These are phyloP conservation scores for Coemansia sp. DNA, from an alignment of 192 early-diverging fungal species.

Conservation along the genomic window DNA sequence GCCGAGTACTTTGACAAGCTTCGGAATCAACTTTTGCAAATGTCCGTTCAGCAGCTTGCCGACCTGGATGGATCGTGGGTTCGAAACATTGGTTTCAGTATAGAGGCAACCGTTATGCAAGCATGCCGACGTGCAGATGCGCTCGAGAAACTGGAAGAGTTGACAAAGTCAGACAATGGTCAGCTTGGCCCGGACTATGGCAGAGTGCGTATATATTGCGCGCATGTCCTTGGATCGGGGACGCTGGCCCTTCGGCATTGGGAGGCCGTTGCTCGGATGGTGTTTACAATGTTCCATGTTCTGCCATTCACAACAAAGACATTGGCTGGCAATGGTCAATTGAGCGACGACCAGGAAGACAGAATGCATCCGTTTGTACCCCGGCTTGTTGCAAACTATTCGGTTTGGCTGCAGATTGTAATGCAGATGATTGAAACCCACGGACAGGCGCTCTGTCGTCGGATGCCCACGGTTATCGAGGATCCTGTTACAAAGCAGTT, in stretches of 20 bases:
- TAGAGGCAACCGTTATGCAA: conserved; percentile 53
- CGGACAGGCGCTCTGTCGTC: conserved; percentile 31
- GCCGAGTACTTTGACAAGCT: conserved; percentile 47
- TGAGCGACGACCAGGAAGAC: background rate
- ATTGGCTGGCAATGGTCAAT: conserved; percentile 2
- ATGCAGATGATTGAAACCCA: conserved; percentile 48
- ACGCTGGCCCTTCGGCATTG: conserved; percentile 28
- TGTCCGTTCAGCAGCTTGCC: conserved; percentile 23
- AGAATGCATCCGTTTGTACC: conserved; percentile 12
- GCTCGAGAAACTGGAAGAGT: conserved; percentile 38
- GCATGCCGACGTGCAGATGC: conserved; percentile 32
- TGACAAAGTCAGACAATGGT: conserved; percentile 14
- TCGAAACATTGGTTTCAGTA: conserved; percentile 46
- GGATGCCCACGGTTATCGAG: conserved; percentile 43
- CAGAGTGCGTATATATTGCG: conserved; percentile 30
- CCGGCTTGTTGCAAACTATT: conserved; percentile 27
- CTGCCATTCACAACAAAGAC: conserved; percentile 38
- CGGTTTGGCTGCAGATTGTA: conserved; percentile 42
- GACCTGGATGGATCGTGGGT: conserved; percentile 43
- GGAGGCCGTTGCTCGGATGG: conserved; percentile 41
- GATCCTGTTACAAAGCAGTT: conserved; percentile 46
- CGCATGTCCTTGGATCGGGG: conserved; percentile 38
- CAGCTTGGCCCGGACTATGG: conserved; percentile 14
- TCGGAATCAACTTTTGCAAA: conserved; percentile 25
- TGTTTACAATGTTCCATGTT: conserved; percentile 41